A percentile compares a stretch with the other conserved stretches of the same genome.
Evolutionary conservation across 192 early-diverging fungal species (phyloP).

Genomic region (Rhizoclosmatium globosum): DNA sequence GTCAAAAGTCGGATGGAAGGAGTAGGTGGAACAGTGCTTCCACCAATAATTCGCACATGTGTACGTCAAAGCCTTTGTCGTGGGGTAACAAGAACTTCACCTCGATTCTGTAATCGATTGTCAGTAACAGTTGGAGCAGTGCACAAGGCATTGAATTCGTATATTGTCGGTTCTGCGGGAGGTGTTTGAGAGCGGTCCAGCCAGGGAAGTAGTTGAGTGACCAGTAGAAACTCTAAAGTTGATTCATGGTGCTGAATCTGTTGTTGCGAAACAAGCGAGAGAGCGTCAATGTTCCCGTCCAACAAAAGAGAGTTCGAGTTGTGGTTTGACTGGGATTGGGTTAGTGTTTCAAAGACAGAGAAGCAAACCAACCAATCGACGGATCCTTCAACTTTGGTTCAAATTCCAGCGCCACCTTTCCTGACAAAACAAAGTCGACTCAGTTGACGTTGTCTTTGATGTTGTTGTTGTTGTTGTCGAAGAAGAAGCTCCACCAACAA

Average conservation of each 20-base stretch:
- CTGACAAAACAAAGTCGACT: not conserved
- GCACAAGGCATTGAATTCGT: conserved; percentile 3
- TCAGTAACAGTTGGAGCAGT: not conserved
- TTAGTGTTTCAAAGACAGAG: not conserved
- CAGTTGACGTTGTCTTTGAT: not conserved
- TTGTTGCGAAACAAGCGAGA: not conserved
- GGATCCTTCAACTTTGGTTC: conserved; percentile 22
- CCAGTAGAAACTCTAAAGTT: not conserved
- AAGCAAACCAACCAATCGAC: not conserved
- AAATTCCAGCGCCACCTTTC: not conserved
- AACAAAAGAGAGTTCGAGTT: conserved; percentile 1
- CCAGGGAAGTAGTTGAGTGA: conserved; percentile 22
- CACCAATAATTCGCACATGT: not conserved
- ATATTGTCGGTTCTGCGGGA: not conserved
- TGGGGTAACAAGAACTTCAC: conserved; percentile 10
- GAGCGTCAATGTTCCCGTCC: conserved; percentile 24
- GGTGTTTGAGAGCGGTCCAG: not conserved
- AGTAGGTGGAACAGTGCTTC: not conserved
- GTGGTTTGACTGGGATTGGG: conserved; percentile 2
- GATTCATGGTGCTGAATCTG: not conserved
- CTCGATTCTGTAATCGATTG: conserved; percentile 30
- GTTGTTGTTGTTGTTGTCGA: not conserved
- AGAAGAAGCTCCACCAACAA: too few relatives aligned
- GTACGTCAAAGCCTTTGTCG: conserved; percentile 1
- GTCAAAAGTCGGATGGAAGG: not conserved